Evolutionary conservation across 2,329 filamentous ascomycete genomes (phyloP).

Genomic region (Aspergillus pseudonomiae): DNA sequence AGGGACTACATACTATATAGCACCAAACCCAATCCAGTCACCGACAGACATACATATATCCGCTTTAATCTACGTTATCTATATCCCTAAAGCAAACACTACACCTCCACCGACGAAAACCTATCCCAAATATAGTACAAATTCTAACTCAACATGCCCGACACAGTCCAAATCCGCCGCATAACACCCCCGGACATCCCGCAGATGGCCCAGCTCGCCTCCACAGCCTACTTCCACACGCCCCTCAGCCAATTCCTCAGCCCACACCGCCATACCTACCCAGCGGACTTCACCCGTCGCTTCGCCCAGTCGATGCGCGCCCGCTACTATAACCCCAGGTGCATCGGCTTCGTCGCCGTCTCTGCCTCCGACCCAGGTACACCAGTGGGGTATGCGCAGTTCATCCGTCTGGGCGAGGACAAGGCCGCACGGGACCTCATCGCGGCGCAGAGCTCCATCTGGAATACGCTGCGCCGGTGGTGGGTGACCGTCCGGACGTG

Average conservation of each 20-base stretch:
- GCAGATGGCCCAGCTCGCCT: background rate
- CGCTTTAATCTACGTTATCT: no score
- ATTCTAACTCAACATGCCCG: no score
- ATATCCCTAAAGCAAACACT: no score
- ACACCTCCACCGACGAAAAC: no score
- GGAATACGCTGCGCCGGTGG: background rate
- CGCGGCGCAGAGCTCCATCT: background rate
- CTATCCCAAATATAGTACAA: no score
- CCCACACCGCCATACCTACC: background rate
- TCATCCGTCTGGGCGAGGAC: background rate
- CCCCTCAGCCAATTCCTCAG: background rate
- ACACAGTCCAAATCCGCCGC: background rate
- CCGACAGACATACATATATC: no score
- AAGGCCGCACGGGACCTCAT: background rate
- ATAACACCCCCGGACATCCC: background rate
- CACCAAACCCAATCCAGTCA: no score
- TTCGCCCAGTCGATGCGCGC: background rate
- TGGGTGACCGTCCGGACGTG: background rate
- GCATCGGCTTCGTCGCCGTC: background rate
- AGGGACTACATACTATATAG: no score
- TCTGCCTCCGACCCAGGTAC: background rate
- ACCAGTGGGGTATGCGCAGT: background rate
- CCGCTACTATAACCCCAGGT: background rate
- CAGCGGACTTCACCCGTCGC: background rate
- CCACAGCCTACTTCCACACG: background rate